Evolutionary conservation across 225 moss, liverwort and hornwort species (phyloP).

Genomic region (Takakia lepidozioides): DNA sequence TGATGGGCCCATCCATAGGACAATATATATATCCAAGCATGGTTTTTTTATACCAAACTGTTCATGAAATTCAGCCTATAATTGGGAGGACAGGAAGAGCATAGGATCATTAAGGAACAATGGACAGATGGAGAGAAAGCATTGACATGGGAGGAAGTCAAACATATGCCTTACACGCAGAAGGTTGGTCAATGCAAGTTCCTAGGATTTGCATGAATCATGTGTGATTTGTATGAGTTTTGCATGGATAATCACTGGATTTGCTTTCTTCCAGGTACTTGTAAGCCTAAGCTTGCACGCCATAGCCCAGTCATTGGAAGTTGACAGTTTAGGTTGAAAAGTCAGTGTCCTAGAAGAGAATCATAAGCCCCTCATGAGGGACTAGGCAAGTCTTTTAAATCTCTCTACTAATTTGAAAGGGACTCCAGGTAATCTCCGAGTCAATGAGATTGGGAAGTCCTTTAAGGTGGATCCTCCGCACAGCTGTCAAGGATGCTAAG

Average conservation of each 20-base stretch:
- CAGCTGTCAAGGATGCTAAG: neutral
- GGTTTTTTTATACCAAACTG: no score
- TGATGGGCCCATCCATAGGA: no score
- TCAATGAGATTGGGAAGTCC: neutral
- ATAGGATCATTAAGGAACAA: neutral
- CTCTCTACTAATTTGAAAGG: neutral
- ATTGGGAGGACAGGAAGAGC: conserved; percentile 1
- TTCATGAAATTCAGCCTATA: no score
- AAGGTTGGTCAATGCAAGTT: neutral
- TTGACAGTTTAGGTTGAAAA: neutral
- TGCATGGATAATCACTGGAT: no score
- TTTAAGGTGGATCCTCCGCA: neutral
- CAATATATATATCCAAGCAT: no score
- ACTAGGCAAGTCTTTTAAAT: no score
- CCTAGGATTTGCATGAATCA: neutral
- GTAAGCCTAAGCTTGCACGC: no score
- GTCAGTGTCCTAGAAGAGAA: neutral
- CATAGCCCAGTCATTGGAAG: neutral
- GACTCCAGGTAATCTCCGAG: neutral
- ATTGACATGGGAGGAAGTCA: no score
- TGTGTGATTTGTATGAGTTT: no score
- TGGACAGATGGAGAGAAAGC: neutral
- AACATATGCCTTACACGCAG: neutral
- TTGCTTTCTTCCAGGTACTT: no score
- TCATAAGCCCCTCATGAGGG: no score